Evolutionary conservation across 345 rosid species (phyloP).

Genomic region (Toxicodendron radicans): DNA sequence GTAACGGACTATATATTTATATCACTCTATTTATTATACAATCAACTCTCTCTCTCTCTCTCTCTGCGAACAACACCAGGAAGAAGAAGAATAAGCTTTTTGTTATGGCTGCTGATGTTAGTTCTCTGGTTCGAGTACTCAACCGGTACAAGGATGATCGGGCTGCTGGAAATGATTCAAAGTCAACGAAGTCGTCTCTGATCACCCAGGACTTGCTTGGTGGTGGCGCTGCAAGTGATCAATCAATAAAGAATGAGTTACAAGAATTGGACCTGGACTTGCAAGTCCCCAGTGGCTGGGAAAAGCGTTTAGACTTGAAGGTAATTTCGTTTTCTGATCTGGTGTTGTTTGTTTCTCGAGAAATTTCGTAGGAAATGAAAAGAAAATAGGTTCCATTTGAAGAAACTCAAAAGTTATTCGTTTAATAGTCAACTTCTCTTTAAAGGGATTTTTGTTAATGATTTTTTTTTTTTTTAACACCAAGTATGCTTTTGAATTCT

Average conservation of each 20-base stretch:
- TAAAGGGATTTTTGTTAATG: neutral
- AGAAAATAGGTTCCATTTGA: neutral
- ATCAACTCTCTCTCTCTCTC: slow-evolving; percentile 10
- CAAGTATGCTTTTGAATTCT: neutral
- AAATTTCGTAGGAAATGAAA: neutral
- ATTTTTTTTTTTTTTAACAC: no score
- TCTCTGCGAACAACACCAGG: slow-evolving; percentile 9
- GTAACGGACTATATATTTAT: slow-evolving; percentile 11
- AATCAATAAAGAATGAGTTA: slow-evolving; percentile 33
- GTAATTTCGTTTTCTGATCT: slow-evolving; percentile 31
- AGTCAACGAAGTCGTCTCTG: slow-evolving; percentile 34
- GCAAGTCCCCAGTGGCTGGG: slow-evolving; percentile 86
- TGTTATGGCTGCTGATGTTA: slow-evolving; percentile 66
- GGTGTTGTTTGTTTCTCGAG: slow-evolving; percentile 23
- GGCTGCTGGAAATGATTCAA: slow-evolving; percentile 29
- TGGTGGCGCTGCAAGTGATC: slow-evolving; percentile 24
- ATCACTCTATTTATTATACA: slow-evolving; percentile 14
- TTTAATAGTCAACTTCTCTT: neutral
- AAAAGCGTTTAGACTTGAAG: slow-evolving; percentile 88
- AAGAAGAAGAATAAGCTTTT: neutral
- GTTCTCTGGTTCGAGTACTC: slow-evolving; percentile 43
- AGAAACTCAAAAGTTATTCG: neutral
- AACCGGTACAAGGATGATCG: slow-evolving; percentile 48
- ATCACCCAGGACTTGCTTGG: slow-evolving; percentile 81
- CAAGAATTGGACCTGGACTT: slow-evolving; percentile 87